Conservation (phyloP, 352 stramenopile species). For the Halophytophthora polymorphica region DNA sequence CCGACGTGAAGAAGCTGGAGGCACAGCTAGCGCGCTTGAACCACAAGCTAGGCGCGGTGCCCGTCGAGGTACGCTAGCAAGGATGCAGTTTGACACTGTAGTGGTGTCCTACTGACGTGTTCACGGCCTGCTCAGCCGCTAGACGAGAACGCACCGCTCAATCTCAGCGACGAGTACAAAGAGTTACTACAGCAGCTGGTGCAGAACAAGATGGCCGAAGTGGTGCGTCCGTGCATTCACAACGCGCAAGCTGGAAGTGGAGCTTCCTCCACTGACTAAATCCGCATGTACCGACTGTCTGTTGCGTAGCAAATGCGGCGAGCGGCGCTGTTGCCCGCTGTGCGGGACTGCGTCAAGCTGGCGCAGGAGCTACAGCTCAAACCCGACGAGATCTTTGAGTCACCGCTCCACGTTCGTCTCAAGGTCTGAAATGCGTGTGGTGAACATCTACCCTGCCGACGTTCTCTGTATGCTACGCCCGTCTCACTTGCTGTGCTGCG, state of each 20-base stretch:
- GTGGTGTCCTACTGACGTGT: background rate
- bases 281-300: too few species aligned
- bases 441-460: too few species aligned
- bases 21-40: constrained; percentile 19
- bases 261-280: too few species aligned
- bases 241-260: too few species aligned
- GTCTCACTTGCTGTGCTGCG: background rate
- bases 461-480: background rate
- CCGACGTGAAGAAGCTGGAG: constrained; percentile 20
- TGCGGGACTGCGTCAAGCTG: constrained; percentile 23
- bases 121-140: constrained; percentile 10
- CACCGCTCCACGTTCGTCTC: constrained; percentile 19
- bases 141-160: background rate
- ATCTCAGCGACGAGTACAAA: constrained; percentile 27
- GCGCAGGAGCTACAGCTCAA: constrained; percentile 24
- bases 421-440: too few species aligned
- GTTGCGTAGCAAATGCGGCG: constrained; percentile 16
- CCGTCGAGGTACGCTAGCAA: constrained; percentile 13
- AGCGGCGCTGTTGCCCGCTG: constrained; percentile 23
- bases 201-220: constrained; percentile 19
- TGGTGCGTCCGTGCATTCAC: constrained; percentile 13
- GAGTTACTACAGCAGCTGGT: constrained; percentile 16
- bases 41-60: constrained; percentile 22
- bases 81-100: background rate
- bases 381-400: constrained; percentile 12